Evolutionary conservation across 768 basidiomycete species (phyloP).

Genomic region (Kockovaella imperatae): DNA sequence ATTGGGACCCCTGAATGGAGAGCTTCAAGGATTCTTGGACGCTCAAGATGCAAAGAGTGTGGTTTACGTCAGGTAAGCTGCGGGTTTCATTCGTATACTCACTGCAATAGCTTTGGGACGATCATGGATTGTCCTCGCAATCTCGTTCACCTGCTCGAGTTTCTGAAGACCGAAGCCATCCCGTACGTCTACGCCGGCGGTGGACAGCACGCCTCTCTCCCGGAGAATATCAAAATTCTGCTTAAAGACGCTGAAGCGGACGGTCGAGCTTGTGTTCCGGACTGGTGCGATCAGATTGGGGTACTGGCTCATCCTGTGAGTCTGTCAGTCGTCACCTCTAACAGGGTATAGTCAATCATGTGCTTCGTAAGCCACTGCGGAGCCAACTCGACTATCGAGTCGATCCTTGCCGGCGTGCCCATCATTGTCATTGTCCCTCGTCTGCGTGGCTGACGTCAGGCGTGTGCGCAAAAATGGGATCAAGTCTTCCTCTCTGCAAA

Average conservation of each 20-base stretch:
- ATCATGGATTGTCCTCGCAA: slow-evolving; percentile 6
- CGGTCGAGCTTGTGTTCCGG: slow-evolving; percentile 6
- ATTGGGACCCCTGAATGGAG: slow-evolving; percentile 1
- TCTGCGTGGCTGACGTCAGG: slow-evolving; percentile 1
- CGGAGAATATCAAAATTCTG: not conserved
- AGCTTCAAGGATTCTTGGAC: slow-evolving; percentile 8
- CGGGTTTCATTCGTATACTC: not conserved
- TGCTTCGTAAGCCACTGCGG: slow-evolving; percentile 14
- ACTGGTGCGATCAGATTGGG: slow-evolving; percentile 14
- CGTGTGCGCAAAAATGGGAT: slow-evolving; percentile 7
- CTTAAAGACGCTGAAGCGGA: slow-evolving; percentile 5
- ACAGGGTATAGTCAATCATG: not conserved
- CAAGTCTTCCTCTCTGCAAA: slow-evolving; percentile 5
- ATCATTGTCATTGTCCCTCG: not conserved
- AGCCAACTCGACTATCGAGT: slow-evolving; percentile 9
- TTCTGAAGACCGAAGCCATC: not conserved
- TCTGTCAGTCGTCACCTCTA: not conserved
- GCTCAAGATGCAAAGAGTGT: slow-evolving; percentile 5
- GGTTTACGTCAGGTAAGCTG: slow-evolving; percentile 6
- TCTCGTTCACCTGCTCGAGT: slow-evolving; percentile 2
- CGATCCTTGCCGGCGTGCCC: slow-evolving; percentile 10
- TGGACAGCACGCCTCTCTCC: slow-evolving; percentile 5
- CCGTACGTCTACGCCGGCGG: slow-evolving; percentile 14
- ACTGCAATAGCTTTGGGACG: slow-evolving; percentile 10
- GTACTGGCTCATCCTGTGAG: slow-evolving; percentile 5